Evolutionary conservation across 208 protist species (phyloP), one percentile per base, ranked within the genome.

Genomic region (Wallacemonas sp.): DNA sequence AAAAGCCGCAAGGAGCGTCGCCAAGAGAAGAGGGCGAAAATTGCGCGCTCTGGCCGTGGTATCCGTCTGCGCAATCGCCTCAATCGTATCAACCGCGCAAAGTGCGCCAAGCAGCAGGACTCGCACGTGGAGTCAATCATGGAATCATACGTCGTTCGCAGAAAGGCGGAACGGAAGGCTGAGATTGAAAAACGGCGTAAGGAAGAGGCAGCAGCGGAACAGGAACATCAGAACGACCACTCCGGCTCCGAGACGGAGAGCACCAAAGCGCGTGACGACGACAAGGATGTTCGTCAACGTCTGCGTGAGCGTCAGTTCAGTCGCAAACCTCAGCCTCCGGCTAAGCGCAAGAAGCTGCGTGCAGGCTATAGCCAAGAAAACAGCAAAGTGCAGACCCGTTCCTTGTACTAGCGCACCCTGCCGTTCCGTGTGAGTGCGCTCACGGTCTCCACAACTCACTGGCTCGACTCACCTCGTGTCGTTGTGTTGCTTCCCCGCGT

Each of bases 51-150:
- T 14, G 81, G 82, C 2, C 79, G 90, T 11, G 87, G 77, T 0
- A 78, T 85, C 27, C 79, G 87, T 0, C 75, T 91, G 11, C 75
- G 82, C 66, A 86, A 75, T 47, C 83, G 85, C 6, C 71, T 94
- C 3, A 58, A 56, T 3, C 75, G 82, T 33, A 76, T 94, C n/a
- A 49, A 70, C 11, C 75, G 70, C 11, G 66, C 65, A 15, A 82
- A 90, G 54, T 91, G 77, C 41, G 72, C 79, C 21, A 47, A 75
- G 8, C 81, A 96, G 65, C 66, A 85, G 51, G 84, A 91, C 45
- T 69, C 58, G 8, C 90, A 96, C 78, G 88, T 80, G 75, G 90
- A 86, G 26, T 81, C 87, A 12, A 63, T 96, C 21, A 96, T 96
- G 90, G 79, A 94, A 68, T 91, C 86, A 11, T 96, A 90, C 66